phyloP scores from a whole-genome alignment of 2,329 filamentous ascomycete species.

The Fusarium napiforme region DNA sequence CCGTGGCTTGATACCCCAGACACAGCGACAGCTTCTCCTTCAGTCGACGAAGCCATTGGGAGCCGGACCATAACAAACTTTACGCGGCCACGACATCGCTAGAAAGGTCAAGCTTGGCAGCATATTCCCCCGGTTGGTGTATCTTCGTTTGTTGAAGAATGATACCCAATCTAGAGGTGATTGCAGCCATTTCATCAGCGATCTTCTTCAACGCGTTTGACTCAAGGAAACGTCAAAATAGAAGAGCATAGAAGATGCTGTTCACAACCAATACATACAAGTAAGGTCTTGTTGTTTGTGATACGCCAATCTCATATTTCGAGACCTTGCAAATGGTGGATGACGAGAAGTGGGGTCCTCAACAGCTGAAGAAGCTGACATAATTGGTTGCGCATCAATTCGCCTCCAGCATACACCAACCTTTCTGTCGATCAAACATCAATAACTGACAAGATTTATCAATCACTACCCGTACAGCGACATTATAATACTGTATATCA shows the following conservation, averaged over 20 bases:
- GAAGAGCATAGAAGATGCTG: background rate
- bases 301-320: background rate
- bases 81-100: background rate
- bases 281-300: background rate
- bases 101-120: background rate
- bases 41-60: background rate
- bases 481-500: background rate
- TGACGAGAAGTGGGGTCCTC: background rate
- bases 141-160: background rate
- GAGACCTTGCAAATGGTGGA: background rate
- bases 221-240: background rate
- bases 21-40: background rate
- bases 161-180: background rate
- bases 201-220: background rate
- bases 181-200: background rate
- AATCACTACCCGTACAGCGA: background rate
- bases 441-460: background rate
- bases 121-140: background rate
- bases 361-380: background rate
- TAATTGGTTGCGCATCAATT: background rate
- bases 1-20: background rate
- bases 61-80: background rate
- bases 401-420: background rate
- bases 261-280: background rate
- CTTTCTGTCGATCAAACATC: background rate